phyloP scores from a whole-genome alignment of 352 stramenopile genomes.

The Pythium sp. region DNA sequence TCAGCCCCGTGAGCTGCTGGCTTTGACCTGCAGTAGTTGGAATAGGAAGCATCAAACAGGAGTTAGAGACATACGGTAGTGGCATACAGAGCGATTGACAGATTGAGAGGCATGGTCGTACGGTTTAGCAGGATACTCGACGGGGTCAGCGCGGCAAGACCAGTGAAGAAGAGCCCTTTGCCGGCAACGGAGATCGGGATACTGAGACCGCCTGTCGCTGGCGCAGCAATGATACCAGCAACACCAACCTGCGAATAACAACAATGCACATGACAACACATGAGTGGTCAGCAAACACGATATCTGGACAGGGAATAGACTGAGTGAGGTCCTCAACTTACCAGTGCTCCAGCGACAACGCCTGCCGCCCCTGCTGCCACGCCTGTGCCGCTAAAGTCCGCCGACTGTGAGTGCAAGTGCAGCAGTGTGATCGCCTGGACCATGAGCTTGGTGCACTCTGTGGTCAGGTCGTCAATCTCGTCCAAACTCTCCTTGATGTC shows the following conservation, averaged over 20 bases:
- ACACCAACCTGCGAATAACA: constrained; percentile 44
- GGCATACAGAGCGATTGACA: not conserved
- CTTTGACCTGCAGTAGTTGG: constrained; percentile 52
- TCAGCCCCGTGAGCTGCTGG: constrained; percentile 73
- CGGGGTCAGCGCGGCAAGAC: constrained; percentile 70
- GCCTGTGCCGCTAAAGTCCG: constrained; percentile 84
- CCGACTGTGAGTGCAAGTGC: constrained; percentile 72
- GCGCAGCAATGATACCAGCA: constrained; percentile 70
- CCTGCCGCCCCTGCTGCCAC: constrained; percentile 76
- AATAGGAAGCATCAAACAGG: not conserved
- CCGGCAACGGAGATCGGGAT: constrained; percentile 78
- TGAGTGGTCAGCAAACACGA: not conserved
- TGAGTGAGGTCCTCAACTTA: constrained; percentile 15
- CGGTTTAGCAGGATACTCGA: constrained; percentile 86
- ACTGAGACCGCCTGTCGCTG: constrained; percentile 77
- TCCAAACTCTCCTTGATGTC: constrained; percentile 77
- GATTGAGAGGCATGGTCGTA: constrained; percentile 28
- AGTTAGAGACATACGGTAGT: not conserved
- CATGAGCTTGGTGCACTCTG: constrained; percentile 83
- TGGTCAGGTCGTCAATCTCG: constrained; percentile 78
- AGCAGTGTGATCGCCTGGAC: constrained; percentile 84
- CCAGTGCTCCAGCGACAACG: constrained; percentile 77
- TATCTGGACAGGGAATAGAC: not conserved
- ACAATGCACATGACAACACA: not conserved
- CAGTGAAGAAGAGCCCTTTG: constrained; percentile 83